Conservation (phyloP, 371 early-diverging fungal species). For the Mucor piriformis region DNA sequence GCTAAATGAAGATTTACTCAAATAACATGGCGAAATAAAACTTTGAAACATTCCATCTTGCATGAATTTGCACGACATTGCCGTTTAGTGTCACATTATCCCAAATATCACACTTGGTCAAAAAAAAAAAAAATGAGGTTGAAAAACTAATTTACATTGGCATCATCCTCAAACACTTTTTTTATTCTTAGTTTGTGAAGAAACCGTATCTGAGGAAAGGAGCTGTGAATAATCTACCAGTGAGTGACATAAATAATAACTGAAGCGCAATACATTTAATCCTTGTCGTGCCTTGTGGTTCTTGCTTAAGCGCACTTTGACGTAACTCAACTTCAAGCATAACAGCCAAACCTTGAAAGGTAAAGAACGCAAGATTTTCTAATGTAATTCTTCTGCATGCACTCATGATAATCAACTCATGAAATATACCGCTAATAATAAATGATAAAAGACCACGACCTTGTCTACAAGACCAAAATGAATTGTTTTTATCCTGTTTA, state of each 20-base stretch:
- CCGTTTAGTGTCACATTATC: too few species aligned
- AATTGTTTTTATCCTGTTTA: neutral
- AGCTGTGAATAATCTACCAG: slow-evolving; percentile 25
- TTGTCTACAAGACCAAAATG: slow-evolving; percentile 5
- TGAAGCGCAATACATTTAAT: slow-evolving; percentile 12
- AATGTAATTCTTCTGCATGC: slow-evolving; percentile 37
- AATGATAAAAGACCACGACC: slow-evolving; percentile 32
- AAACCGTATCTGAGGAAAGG: slow-evolving; percentile 30
- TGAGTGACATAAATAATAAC: slow-evolving; percentile 15
- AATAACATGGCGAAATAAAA: too few species aligned
- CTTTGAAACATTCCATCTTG: too few species aligned
- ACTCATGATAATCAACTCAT: slow-evolving; percentile 43
- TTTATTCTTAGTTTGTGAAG: slow-evolving; percentile 4
- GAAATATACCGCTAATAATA: slow-evolving; percentile 39
- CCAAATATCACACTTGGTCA: too few species aligned
- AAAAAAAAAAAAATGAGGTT: too few species aligned
- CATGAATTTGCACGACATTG: too few species aligned
- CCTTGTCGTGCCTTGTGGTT: slow-evolving; percentile 18
- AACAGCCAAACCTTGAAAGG: slow-evolving; percentile 32
- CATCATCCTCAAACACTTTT: too few species aligned
- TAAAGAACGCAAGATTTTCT: slow-evolving; percentile 39
- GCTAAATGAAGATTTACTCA: too few species aligned
- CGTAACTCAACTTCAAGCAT: slow-evolving; percentile 25
- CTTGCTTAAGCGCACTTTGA: slow-evolving; percentile 20
- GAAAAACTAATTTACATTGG: too few species aligned